phyloP scores from a whole-genome alignment of 345 rosid genomes.

The Arabidopsis arenosa region DNA sequence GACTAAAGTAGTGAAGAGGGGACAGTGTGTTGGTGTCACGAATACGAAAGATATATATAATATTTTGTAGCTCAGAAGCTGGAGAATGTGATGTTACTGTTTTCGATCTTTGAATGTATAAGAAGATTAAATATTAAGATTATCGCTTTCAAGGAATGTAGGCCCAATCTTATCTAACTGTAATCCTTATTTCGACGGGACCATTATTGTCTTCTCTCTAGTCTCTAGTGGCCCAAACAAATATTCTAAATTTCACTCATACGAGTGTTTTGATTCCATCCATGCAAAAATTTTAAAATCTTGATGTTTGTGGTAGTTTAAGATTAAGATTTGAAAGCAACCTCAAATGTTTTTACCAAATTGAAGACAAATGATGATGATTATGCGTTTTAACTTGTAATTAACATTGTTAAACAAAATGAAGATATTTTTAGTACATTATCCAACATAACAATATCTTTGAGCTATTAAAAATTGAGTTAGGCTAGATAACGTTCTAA shows the following conservation, averaged over 20 bases:
- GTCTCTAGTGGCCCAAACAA: constrained; percentile 20
- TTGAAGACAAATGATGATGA: constrained; percentile 3
- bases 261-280: constrained; percentile 3
- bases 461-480: too few species aligned
- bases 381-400: neutral
- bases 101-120: constrained; percentile 6
- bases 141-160: constrained; percentile 32
- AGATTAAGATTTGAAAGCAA: constrained; percentile 10
- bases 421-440: too few species aligned
- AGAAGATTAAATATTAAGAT: constrained; percentile 31
- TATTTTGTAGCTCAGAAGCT: constrained; percentile 35
- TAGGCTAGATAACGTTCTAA: too few species aligned
- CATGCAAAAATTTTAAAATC: constrained; percentile 10
- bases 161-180: constrained; percentile 43
- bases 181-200: constrained; percentile 39
- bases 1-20: constrained; percentile 39
- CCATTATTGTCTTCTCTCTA: constrained; percentile 29
- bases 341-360: constrained; percentile 4
- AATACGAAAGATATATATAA: constrained; percentile 35
- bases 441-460: too few species aligned
- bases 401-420: too few species aligned
- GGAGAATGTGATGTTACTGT: constrained; percentile 37
- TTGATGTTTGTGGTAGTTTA: constrained; percentile 12
- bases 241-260: constrained; percentile 20
- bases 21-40: constrained; percentile 43